Conservation (phyloP, 2,329 filamentous ascomycete genomes). For the Phyllosticta citribraziliensis region DNA sequence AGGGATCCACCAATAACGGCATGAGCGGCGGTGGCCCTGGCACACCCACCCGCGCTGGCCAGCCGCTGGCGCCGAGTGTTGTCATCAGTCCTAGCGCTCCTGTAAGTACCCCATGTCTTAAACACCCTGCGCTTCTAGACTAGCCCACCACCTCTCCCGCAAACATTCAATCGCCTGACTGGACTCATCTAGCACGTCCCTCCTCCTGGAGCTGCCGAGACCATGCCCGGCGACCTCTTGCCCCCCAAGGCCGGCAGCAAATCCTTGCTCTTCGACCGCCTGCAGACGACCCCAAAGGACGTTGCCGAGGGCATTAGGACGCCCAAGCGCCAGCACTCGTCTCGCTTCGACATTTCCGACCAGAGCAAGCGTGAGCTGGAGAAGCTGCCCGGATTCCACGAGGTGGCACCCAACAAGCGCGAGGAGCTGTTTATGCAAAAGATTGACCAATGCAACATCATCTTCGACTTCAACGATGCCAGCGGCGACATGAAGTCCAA, state of each 20-base stretch:
- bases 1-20: conserved; percentile 7
- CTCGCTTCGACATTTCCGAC: conserved; percentile 93
- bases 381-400: conserved; percentile 94
- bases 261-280: conserved; percentile 75
- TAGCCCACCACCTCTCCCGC: background rate
- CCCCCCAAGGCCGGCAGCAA: conserved; percentile 88
- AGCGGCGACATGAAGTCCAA: conserved; percentile 99
- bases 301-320: conserved; percentile 91
- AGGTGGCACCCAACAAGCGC: conserved; percentile 86
- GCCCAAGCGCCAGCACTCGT: conserved; percentile 93
- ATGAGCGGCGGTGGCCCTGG: conserved; percentile 33
- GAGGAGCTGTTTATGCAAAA: conserved; percentile 99
- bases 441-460: conserved; percentile 99
- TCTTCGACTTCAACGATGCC: conserved; percentile 98
- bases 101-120: conserved; percentile 20
- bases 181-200: conserved; percentile 61
- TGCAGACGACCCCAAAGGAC: conserved; percentile 92
- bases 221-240: conserved; percentile 93
- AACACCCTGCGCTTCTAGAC: background rate
- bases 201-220: conserved; percentile 86
- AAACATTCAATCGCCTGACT: conserved; percentile 12
- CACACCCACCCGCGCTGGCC: conserved; percentile 54
- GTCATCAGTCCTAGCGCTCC: conserved; percentile 92
- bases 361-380: conserved; percentile 82
- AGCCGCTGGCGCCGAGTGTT: conserved; percentile 68